Base-by-base conservation (phyloP, 371 early-diverging fungal species). In the Mortierella sp. region DNA sequence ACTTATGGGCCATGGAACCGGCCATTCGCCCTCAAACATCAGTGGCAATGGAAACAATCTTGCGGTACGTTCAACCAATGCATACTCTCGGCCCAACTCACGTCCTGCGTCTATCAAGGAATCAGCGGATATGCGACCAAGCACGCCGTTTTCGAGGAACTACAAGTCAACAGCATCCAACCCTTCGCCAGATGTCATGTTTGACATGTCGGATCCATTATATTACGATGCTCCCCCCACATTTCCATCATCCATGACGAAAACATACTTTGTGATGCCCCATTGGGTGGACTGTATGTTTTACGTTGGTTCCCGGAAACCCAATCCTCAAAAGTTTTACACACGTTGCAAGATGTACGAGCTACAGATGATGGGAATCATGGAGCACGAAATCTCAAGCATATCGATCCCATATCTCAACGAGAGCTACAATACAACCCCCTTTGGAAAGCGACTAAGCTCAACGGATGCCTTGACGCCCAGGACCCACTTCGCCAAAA, bases 241-340 rank as follows among this genome's bases (percentile, higher is more conserved):
- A 2, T 76, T 76, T 50, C 69, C 77, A 1, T 63, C 76, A 1
- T 69, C 77, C 2, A 22, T 80, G 12, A 85, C 81, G 0, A 74
- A 83, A 34, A 74, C 62, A 2, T 91, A 91, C 62, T 95, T 88
- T 71, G 87, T 88, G 54, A 89, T 94, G 29, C 97, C 98, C 0
- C 90, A 94, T 69, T 98, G 98, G 98, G 83, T 97, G 17, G 96
- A 95, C 57, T 90, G 91, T 55, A 95, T 94, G 56, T 98, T 95
- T 68, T 96, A 91, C 80, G 86, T 86, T 65, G 79, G 83, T 57
- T 79, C 89, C 44, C 85, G 86, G 8, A 81, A 80, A 17, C 76
- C 79, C 29, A 85, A 83, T 45, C 81, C 80, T 17, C 86, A 85
- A 46, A 85, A 86, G 54, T 89, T 87, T 62, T 81, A 83, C 56